These are phyloP conservation scores for Pseudocercospora vitis DNA, from an alignment of 2,329 filamentous ascomycete species.

Conservation along the genomic window DNA sequence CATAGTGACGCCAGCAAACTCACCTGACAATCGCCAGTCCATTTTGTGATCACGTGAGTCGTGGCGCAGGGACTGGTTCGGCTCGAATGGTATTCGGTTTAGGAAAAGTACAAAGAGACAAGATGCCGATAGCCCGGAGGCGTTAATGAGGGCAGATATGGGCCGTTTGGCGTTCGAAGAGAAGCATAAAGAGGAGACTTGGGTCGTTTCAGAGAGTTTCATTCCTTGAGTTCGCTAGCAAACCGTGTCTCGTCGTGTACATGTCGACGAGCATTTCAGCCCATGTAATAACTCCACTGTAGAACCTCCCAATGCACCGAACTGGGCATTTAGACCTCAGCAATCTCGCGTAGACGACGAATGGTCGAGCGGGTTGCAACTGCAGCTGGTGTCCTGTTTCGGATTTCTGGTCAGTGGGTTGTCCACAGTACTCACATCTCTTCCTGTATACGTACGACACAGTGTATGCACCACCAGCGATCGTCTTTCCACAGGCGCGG, in stretches of 20 bases:
- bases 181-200: slow-evolving; percentile 6
- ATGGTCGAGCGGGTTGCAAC: slow-evolving; percentile 94
- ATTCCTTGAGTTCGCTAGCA: slow-evolving; percentile 32
- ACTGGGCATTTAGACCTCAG: slow-evolving; percentile 70
- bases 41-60: not conserved
- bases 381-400: slow-evolving; percentile 77
- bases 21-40: too few species aligned
- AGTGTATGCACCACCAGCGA: slow-evolving; percentile 90
- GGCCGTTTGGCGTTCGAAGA: slow-evolving; percentile 13
- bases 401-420: slow-evolving; percentile 16
- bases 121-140: slow-evolving; percentile 3
- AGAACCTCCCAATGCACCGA: slow-evolving; percentile 30
- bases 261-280: slow-evolving; percentile 23
- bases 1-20: not conserved
- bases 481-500: slow-evolving; percentile 90
- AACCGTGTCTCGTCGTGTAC: slow-evolving; percentile 25
- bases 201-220: slow-evolving; percentile 28
- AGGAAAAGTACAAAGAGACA: slow-evolving; percentile 17
- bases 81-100: too few species aligned
- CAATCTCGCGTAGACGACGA: slow-evolving; percentile 95
- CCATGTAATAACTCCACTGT: slow-evolving; percentile 30
- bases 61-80: not conserved
- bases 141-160: slow-evolving; percentile 1
- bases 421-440: not conserved
- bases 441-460: slow-evolving; percentile 75